phyloP scores from a whole-genome alignment of 192 early-diverging fungal genomes.

The Umbelopsis sp. region DNA sequence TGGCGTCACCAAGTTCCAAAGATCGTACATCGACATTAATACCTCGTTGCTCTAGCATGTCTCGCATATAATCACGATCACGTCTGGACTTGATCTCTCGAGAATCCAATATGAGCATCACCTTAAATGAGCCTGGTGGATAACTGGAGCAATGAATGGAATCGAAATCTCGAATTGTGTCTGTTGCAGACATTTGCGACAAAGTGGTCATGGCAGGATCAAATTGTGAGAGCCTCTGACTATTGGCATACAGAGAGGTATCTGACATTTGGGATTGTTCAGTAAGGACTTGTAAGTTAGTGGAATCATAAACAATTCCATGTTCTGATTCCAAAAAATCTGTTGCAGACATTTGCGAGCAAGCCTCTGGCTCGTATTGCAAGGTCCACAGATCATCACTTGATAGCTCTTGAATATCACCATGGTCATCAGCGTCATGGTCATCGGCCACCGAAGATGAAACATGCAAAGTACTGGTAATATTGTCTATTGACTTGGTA shows the following conservation, averaged over 20 bases:
- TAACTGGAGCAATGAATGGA: slow-evolving; percentile 25
- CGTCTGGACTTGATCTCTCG: slow-evolving; percentile 74
- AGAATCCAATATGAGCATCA: slow-evolving; percentile 77
- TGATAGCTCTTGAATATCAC: background rate
- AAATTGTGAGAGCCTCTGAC: background rate
- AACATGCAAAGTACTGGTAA: background rate
- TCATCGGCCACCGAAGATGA: background rate
- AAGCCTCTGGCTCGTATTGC: background rate
- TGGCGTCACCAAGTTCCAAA: slow-evolving; percentile 84
- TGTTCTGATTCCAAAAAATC: background rate
- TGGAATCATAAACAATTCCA: background rate
- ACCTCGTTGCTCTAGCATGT: slow-evolving; percentile 60
- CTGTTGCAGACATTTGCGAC: background rate
- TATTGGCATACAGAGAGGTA: background rate
- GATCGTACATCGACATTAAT: slow-evolving; percentile 57
- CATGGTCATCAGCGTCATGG: background rate
- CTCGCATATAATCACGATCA: slow-evolving; percentile 74
- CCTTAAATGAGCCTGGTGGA: slow-evolving; percentile 59
- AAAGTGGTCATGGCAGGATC: background rate
- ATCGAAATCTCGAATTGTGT: slow-evolving; percentile 9
- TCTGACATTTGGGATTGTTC: background rate
- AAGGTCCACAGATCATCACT: background rate
- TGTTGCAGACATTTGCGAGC: background rate
- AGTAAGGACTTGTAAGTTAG: background rate
- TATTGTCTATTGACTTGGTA: background rate